These are phyloP conservation scores for Fusarium pininemorale DNA, from an alignment of 2,329 filamentous ascomycete species.

Conservation along the genomic window DNA sequence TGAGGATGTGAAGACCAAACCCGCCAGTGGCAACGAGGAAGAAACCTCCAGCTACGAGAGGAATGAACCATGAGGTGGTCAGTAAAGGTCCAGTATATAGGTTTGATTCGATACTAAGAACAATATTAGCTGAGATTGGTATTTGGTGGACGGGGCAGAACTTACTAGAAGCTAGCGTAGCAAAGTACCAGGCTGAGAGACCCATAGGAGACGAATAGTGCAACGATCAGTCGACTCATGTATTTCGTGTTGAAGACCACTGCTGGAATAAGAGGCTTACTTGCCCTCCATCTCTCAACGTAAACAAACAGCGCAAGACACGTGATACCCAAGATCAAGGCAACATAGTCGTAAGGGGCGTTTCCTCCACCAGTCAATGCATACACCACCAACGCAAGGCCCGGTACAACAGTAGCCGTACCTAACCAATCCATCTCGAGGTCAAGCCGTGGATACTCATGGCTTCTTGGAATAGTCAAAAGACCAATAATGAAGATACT, in stretches of 20 bases:
- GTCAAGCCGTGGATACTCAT: slow-evolving; percentile 35
- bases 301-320: slow-evolving; percentile 70
- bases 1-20: slow-evolving; percentile 72
- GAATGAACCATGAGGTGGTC: slow-evolving; percentile 74
- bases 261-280: slow-evolving; percentile 73
- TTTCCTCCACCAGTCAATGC: slow-evolving; percentile 78
- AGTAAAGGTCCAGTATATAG: slow-evolving; percentile 68
- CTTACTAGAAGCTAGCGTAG: slow-evolving; percentile 73
- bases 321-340: slow-evolving; percentile 69
- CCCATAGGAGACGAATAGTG: slow-evolving; percentile 74
- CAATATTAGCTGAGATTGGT: neutral
- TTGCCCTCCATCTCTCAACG: slow-evolving; percentile 75
- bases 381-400: slow-evolving; percentile 75
- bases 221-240: slow-evolving; percentile 70
- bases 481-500: slow-evolving; percentile 54
- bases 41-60: slow-evolving; percentile 74
- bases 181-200: slow-evolving; percentile 74
- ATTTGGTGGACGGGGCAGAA: slow-evolving; percentile 9
- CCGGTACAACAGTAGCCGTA: slow-evolving; percentile 66
- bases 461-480: slow-evolving; percentile 52
- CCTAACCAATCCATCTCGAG: slow-evolving; percentile 75
- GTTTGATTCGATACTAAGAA: slow-evolving; percentile 64
- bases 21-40: slow-evolving; percentile 71
- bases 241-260: slow-evolving; percentile 75
- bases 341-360: slow-evolving; percentile 69